phyloP scores from a whole-genome alignment of 305 asterid species.

The Solanum hybrid region DNA sequence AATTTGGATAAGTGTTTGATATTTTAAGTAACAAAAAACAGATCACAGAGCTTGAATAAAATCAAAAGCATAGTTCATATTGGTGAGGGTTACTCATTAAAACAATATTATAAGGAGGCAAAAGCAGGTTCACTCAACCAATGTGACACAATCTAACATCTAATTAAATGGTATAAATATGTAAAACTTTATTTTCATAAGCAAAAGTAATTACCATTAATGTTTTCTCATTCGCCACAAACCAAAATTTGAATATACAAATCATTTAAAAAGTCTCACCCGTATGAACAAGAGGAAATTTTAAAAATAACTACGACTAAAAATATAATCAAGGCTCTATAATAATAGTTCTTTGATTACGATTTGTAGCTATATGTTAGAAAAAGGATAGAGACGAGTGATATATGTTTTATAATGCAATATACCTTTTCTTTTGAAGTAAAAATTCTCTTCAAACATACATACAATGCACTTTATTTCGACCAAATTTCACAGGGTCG shows the following conservation, averaged over 20 bases:
- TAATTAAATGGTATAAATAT: background rate
- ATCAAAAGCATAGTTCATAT: background rate
- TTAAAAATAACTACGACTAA: too few relatives aligned
- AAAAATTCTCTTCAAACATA: background rate
- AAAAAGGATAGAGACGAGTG: background rate
- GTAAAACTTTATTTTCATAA: background rate
- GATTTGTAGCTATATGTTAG: too few relatives aligned
- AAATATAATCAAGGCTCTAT: background rate
- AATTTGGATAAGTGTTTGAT: background rate
- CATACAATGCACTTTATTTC: background rate
- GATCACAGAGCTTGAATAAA: background rate
- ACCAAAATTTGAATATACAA: background rate
- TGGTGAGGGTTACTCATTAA: background rate
- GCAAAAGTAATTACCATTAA: background rate
- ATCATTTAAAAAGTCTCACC: background rate
- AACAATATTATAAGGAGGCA: background rate
- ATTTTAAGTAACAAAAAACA: background rate
- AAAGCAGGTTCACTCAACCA: background rate
- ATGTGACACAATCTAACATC: background rate
- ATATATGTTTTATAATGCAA: background rate
- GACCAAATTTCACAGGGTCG: background rate
- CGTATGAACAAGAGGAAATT: background rate
- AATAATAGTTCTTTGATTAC: background rate
- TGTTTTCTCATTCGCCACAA: background rate
- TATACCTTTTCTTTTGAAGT: background rate